Percentiles rank a stretch among this genome's conserved stretches.
These are phyloP conservation scores for Gonium pectorale DNA, from an alignment of 139 green algal genomes.

Conservation along the genomic window DNA sequence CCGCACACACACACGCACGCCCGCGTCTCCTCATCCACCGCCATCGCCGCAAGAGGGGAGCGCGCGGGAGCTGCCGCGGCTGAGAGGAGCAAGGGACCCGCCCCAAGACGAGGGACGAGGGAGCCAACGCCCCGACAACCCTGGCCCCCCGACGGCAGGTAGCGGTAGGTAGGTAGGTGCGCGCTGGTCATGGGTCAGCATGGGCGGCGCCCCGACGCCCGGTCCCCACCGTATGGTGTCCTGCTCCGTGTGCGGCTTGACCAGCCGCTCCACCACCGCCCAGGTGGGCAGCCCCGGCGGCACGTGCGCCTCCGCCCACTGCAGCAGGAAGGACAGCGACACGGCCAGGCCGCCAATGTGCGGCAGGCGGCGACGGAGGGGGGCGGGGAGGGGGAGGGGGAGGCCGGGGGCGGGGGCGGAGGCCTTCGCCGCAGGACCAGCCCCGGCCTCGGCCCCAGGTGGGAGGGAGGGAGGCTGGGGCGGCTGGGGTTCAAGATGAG, in stretches of 20 bases:
- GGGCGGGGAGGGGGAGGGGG: background rate
- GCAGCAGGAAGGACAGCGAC: conserved; percentile 23
- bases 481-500: too few relatives aligned
- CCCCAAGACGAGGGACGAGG: background rate
- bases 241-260: conserved; percentile 24
- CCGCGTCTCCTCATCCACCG: too few relatives aligned
- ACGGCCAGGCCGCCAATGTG: conserved; percentile 23
- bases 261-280: conserved; percentile 4
- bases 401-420: background rate
- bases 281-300: background rate
- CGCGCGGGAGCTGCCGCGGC: background rate
- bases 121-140: too few relatives aligned
- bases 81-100: background rate
- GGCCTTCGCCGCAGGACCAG: background rate
- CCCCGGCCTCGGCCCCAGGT: too few relatives aligned
- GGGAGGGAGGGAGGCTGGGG: too few relatives aligned
- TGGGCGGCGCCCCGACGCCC: too few relatives aligned
- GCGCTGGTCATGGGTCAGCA: too few relatives aligned
- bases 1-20: too few relatives aligned
- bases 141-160: too few relatives aligned
- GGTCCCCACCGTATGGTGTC: conserved; percentile 2
- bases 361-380: background rate
- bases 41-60: too few relatives aligned
- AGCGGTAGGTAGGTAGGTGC: too few relatives aligned
- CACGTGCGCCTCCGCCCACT: conserved; percentile 4